Percentiles rank a stretch among this genome's conserved stretches.
Conservation (phyloP, 345 rosid genomes). For the Erodium maritimum region DNA sequence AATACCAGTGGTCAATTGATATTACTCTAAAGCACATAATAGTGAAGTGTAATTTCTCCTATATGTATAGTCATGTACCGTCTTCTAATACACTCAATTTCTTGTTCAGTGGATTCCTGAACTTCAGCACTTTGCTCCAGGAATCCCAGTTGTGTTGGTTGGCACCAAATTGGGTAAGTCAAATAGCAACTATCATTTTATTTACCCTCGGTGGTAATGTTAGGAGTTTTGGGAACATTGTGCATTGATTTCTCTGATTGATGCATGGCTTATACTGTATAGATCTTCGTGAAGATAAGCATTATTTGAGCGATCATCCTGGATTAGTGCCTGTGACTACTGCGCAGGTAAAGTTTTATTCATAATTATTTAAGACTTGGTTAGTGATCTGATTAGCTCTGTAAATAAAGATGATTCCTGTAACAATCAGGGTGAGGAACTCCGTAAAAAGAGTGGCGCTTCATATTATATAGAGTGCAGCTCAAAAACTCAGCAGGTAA, state of each 20-base stretch:
- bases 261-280: conserved; percentile 12
- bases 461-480: conserved; percentile 91
- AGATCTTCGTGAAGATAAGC: conserved; percentile 98
- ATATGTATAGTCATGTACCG: conserved; percentile 1
- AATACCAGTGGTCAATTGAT: no score
- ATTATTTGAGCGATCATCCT: conserved; percentile 90
- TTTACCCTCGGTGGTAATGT: neutral
- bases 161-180: conserved; percentile 86
- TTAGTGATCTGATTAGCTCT: conserved; percentile 1
- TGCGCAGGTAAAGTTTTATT: conserved; percentile 49
- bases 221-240: no score
- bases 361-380: conserved; percentile 1
- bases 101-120: conserved; percentile 89
- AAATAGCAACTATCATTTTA: neutral
- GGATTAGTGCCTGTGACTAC: conserved; percentile 85
- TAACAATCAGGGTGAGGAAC: conserved; percentile 74
- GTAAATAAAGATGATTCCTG: conserved; percentile 1
- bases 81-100: neutral
- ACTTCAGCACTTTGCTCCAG: conserved; percentile 81
- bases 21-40: no score
- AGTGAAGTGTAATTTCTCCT: neutral
- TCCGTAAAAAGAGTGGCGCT: conserved; percentile 80
- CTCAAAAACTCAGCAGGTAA: conserved; percentile 97
- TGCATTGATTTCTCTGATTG: conserved; percentile 1
- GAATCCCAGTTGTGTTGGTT: conserved; percentile 76